Percentiles rank a stretch among this genome's conserved stretches.
Evolutionary conservation across 2,329 filamentous ascomycete genomes (phyloP).

Genomic region (Alternaria brassicae): DNA sequence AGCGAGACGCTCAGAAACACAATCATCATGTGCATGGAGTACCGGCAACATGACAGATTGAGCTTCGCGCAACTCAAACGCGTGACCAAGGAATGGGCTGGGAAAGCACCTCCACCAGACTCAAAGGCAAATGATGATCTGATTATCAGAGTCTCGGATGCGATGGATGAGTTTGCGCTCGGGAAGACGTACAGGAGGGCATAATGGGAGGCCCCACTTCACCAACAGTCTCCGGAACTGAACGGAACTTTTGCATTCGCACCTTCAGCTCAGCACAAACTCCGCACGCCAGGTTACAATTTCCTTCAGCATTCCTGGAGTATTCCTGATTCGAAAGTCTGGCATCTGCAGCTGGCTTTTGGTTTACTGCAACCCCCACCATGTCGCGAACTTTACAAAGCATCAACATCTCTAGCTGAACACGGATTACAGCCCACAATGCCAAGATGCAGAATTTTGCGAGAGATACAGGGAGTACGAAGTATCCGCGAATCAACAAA

Average conservation of each 20-base stretch:
- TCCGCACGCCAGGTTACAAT: not conserved
- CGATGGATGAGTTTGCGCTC: not conserved
- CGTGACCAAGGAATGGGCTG: not conserved
- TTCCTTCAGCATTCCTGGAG: not conserved
- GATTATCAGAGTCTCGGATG: not conserved
- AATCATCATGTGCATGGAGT: not conserved
- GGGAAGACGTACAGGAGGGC: not conserved
- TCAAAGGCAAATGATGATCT: not conserved
- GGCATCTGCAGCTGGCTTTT: not conserved
- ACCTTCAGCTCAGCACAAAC: not conserved
- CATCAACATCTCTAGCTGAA: not conserved
- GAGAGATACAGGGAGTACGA: not conserved
- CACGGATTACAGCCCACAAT: not conserved
- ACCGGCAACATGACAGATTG: not conserved
- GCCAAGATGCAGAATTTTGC: conserved; percentile 5
- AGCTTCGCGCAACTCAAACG: not conserved
- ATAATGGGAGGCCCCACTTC: not conserved
- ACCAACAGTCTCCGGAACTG: not conserved
- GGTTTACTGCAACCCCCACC: not conserved
- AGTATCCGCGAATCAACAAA: not conserved
- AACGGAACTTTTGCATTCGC: not conserved
- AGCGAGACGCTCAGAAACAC: not conserved
- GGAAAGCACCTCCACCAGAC: not conserved
- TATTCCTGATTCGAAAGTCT: not conserved
- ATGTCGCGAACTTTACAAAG: not conserved